Conservation (phyloP, 1,284 basidiomycete genomes). For the Ceratobasidium sp. region DNA sequence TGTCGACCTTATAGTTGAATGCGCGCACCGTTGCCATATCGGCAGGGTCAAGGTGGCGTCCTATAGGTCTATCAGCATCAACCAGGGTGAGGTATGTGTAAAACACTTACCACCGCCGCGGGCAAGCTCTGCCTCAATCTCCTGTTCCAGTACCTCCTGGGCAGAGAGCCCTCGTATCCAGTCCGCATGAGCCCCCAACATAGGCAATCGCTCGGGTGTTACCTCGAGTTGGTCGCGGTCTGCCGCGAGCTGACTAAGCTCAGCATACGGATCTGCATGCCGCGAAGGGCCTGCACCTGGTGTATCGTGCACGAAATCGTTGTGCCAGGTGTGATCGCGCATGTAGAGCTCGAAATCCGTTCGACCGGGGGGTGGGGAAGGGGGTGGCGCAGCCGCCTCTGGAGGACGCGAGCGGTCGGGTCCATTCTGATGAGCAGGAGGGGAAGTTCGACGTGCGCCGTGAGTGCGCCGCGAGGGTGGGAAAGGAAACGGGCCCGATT, state of each 20-base stretch:
- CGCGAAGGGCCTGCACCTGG: constrained; percentile 10
- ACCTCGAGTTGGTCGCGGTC: neutral
- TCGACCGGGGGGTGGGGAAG: neutral
- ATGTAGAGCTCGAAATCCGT: neutral
- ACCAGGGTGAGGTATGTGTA: neutral
- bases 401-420: no score
- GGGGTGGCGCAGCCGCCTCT: no score
- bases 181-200: neutral
- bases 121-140: neutral
- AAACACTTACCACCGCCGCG: constrained; percentile 4
- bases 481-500: no score
- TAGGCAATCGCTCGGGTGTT: neutral
- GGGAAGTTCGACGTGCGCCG: neutral
- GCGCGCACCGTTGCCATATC: neutral
- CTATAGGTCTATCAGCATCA: neutral
- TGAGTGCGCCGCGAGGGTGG: no score
- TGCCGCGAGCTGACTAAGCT: no score
- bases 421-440: neutral
- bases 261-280: neutral
- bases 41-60: neutral
- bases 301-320: neutral
- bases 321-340: neutral
- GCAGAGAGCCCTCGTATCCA: constrained; percentile 5
- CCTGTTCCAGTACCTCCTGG: neutral
- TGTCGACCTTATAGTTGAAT: constrained; percentile 37